phyloP scores from a whole-genome alignment of 73 alveolate genomes.

The Paramecium primaurelia region DNA sequence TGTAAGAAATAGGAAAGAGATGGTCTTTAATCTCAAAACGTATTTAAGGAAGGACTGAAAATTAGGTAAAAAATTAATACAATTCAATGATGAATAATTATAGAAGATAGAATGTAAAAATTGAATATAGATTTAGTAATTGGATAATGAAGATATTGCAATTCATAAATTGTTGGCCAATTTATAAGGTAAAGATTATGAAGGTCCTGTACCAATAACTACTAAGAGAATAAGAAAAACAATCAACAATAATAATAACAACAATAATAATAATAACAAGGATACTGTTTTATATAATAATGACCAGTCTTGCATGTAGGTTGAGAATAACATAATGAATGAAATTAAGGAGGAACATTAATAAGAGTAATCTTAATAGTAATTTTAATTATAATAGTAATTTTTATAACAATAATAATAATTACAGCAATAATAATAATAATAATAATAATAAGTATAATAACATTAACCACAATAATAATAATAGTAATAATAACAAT shows the following conservation, averaged over 20 bases:
- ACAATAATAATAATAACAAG: background rate
- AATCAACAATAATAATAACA: background rate
- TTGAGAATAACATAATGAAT: background rate
- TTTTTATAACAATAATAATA: background rate
- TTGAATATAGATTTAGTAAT: background rate
- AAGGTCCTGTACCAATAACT: background rate
- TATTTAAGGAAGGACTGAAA: conserved; percentile 27
- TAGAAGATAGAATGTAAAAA: conserved; percentile 19
- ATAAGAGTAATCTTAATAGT: background rate
- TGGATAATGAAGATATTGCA: conserved; percentile 47
- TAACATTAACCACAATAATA: background rate
- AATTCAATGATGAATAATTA: conserved; percentile 33
- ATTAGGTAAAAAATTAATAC: conserved; percentile 29
- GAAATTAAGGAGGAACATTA: conserved; percentile 3
- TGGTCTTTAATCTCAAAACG: conserved; percentile 34
- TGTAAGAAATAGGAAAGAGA: conserved; percentile 41
- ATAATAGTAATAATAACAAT: background rate
- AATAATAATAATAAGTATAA: no score
- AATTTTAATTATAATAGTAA: background rate
- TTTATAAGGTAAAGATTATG: conserved; percentile 31
- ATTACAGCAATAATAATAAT: background rate
- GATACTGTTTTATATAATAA: background rate
- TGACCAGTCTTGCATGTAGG: background rate
- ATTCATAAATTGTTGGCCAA: conserved; percentile 1
- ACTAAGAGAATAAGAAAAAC: conserved; percentile 19